Evolutionary conservation across 2,329 filamentous ascomycete species (phyloP), one percentile per base, ranked within the genome.

Genomic region (Penicillium freii): DNA sequence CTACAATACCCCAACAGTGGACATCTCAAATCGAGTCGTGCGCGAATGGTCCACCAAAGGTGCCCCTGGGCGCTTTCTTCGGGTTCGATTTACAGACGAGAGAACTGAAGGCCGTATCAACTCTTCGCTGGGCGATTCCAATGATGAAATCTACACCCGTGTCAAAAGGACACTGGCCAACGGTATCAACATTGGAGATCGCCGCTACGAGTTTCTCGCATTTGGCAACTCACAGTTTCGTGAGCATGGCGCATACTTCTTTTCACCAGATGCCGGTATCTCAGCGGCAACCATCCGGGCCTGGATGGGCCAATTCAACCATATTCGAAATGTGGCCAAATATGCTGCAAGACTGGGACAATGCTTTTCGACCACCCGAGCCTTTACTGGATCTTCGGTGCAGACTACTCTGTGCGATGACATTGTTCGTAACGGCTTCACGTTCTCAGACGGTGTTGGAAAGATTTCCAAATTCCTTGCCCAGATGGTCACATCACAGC

Each of bases 141-240:
- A 88, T 61, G 83, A 91, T 57, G 84, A 89, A 54, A 71, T 96
- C 0, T 96, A 90, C 72, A 85, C 85, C 27, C 84, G 91, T 13
- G 82, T 97, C 21, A 85, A 85, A 61, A 82, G 88, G 47, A 84
- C 88, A 0, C 78, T 97, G 68, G 81, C 77, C 44, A 84, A 94
- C 54, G 94, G 94, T 0, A 93, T 99, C 62, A 80, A 80, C 0
- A 87, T 99, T 49, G 94, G 91, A 5, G 89, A 88, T 61, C 87
- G 91, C 8, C 84, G 85, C 57, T 99, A 92, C 72, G 84, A 93
- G 64, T 97, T 97, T 62, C 83, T 99, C 27, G 94, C 93, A 0
- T 97, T 92, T 75, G 93, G 94, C 0, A 97, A 94, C 72, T 97
- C 94, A 0, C 94, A 99, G 67, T 90, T 99, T 58, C 85, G 93